These are phyloP conservation scores for Cryptosporidium felis DNA, from an alignment of 169 alveolate genomes.

Conservation along the genomic window DNA sequence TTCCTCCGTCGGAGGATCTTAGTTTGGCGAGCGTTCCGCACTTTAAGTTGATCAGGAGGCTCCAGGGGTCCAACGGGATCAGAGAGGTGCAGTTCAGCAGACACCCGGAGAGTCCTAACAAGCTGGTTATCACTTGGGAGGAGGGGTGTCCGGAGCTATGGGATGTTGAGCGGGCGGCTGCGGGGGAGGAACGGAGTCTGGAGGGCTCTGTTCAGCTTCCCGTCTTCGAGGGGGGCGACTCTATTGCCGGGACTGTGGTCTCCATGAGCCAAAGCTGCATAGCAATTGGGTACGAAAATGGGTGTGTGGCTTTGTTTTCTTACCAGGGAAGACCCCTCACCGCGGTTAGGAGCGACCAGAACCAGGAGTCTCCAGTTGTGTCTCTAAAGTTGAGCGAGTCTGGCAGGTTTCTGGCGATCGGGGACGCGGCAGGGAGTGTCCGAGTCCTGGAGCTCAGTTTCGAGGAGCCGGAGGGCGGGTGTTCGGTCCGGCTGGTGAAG, in stretches of 20 bases:
- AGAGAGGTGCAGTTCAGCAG: slow-evolving; percentile 64
- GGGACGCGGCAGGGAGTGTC: slow-evolving; percentile 45
- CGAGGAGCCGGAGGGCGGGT: neutral
- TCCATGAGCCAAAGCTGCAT: slow-evolving; percentile 28
- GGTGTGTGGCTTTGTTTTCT: slow-evolving; percentile 38
- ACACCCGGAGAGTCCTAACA: slow-evolving; percentile 14
- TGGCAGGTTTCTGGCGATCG: slow-evolving; percentile 23
- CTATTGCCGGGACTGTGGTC: slow-evolving; percentile 59
- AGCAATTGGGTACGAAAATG: slow-evolving; percentile 65
- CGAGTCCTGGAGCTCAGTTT: neutral
- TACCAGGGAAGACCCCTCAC: slow-evolving; percentile 23
- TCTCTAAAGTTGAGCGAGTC: slow-evolving; percentile 23
- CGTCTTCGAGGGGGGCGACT: slow-evolving; percentile 18
- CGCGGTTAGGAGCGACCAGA: neutral
- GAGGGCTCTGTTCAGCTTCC: slow-evolving; percentile 22
- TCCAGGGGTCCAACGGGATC: neutral
- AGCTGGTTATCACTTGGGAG: slow-evolving; percentile 63
- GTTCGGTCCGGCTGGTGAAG: neutral
- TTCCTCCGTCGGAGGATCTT: neutral
- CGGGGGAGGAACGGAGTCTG: neutral
- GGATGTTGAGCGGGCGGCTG: slow-evolving; percentile 51
- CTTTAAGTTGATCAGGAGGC: slow-evolving; percentile 16
- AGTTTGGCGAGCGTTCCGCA: slow-evolving; percentile 14
- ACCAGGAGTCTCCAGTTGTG: slow-evolving; percentile 48
- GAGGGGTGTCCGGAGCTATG: slow-evolving; percentile 68